Conservation (phyloP, 768 basidiomycete species). For the Termitomyces sp. region DNA sequence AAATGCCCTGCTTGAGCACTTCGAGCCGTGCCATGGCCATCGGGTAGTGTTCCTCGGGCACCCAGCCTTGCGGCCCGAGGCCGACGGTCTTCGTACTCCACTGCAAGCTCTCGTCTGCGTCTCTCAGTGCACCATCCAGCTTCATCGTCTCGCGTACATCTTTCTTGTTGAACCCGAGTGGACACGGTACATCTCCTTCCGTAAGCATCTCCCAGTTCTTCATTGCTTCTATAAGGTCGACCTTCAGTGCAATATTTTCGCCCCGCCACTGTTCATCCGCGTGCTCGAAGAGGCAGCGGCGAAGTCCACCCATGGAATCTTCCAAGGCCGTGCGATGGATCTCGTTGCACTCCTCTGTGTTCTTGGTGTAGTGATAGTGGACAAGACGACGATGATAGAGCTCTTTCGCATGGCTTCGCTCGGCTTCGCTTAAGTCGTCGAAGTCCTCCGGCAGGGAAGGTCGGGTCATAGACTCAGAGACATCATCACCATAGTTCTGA, state of each 20-base stretch:
- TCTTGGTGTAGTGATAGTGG: neutral
- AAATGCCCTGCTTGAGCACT: conserved; percentile 31
- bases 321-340: neutral
- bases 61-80: conserved; percentile 36
- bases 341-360: neutral
- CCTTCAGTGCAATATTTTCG: conserved; percentile 42
- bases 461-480: neutral
- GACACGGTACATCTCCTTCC: conserved; percentile 34
- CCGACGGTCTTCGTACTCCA: conserved; percentile 21
- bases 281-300: neutral
- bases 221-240: conserved; percentile 37
- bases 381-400: neutral
- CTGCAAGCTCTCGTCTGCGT: conserved; percentile 27
- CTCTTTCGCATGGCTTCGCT: neutral
- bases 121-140: conserved; percentile 25
- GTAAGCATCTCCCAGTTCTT: conserved; percentile 37
- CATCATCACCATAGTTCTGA: neutral
- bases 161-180: conserved; percentile 38
- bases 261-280: no score
- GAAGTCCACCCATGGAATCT: neutral
- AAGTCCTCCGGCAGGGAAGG: neutral
- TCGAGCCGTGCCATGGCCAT: conserved; percentile 26
- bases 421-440: neutral
- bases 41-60: conserved; percentile 38
- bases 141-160: conserved; percentile 36